These are phyloP conservation scores for Fraxinus nigra DNA, from an alignment of 305 asterid species.

Conservation along the genomic window DNA sequence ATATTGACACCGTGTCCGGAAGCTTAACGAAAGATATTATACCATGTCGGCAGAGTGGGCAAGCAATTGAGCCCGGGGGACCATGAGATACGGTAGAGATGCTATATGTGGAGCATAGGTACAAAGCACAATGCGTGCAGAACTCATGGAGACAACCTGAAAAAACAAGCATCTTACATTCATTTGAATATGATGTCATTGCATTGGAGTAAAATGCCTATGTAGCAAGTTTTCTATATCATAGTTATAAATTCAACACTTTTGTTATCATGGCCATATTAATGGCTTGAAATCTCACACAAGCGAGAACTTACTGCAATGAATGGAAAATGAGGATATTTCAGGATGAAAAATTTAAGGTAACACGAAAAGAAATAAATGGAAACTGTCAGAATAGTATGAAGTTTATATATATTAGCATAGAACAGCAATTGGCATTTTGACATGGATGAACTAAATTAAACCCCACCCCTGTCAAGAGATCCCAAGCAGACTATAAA, in stretches of 20 bases:
- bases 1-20: constrained; percentile 42
- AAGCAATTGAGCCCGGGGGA: constrained; percentile 78
- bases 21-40: constrained; percentile 66
- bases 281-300: not conserved
- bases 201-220: not conserved
- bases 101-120: constrained; percentile 67
- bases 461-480: not conserved
- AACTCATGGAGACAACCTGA: constrained; percentile 88
- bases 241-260: not conserved
- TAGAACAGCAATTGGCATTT: not conserved
- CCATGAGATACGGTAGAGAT: constrained; percentile 48
- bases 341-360: not conserved
- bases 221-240: not conserved
- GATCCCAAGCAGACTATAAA: not conserved
- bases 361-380: not conserved
- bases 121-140: constrained; percentile 81
- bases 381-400: not conserved
- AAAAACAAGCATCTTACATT: not conserved
- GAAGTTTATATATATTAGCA: not conserved
- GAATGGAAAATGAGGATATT: not conserved
- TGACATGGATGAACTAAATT: not conserved
- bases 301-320: not conserved
- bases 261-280: not conserved
- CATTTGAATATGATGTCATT: not conserved
- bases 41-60: constrained; percentile 84